Evolutionary conservation across 148 eudicot genomes (phyloP).

Genomic region (Linanthus parryae): DNA sequence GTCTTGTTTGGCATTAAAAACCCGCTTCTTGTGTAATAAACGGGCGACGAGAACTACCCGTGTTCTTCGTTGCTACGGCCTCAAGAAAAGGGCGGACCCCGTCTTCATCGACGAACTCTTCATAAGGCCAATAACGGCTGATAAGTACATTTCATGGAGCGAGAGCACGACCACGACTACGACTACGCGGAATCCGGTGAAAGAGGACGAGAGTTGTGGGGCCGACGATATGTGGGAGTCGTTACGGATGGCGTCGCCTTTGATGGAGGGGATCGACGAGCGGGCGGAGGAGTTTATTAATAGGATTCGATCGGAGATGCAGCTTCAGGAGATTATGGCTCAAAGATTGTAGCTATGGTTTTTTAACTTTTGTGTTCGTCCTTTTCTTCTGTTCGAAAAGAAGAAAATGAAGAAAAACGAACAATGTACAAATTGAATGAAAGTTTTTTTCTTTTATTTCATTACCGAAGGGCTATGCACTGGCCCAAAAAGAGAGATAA

Average conservation of each 20-base stretch:
- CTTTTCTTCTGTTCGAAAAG: background rate
- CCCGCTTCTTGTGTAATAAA: constrained; percentile 4
- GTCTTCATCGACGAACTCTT: constrained; percentile 34
- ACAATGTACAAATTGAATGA: too few relatives aligned
- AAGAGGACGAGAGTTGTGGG: background rate
- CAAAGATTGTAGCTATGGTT: constrained; percentile 23
- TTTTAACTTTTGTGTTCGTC: background rate
- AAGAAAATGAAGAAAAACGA: background rate
- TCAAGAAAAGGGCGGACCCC: constrained; percentile 13
- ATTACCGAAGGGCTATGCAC: too few relatives aligned
- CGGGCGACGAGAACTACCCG: background rate
- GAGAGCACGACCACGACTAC: constrained; percentile 4
- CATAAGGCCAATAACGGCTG: constrained; percentile 5
- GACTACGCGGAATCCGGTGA: background rate
- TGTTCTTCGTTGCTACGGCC: background rate
- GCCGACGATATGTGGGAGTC: constrained; percentile 59
- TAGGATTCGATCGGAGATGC: constrained; percentile 46
- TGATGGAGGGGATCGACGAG: constrained; percentile 41
- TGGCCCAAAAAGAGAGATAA: too few relatives aligned
- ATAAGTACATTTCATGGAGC: background rate
- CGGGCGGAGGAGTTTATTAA: constrained; percentile 61
- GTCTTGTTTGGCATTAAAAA: too few relatives aligned
- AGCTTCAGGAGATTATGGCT: constrained; percentile 33
- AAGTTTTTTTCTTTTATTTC: too few relatives aligned
- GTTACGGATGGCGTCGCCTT: constrained; percentile 35